Conservation (phyloP, 2,329 filamentous ascomycete species). For the Neodidymelliopsis sp. region DNA sequence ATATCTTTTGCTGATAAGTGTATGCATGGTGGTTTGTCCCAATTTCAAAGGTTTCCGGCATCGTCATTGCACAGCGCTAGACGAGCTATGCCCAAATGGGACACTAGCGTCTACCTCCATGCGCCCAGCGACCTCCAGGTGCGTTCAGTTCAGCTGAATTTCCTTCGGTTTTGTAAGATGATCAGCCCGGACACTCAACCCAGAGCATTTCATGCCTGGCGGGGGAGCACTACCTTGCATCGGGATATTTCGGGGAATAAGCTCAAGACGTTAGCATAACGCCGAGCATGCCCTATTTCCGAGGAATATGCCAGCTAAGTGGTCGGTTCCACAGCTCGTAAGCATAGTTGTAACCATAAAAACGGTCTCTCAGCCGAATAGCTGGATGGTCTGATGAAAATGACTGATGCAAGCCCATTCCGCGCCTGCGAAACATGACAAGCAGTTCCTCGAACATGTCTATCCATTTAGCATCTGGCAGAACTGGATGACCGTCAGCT, state of each 20-base stretch:
- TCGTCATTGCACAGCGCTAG: slow-evolving; percentile 12
- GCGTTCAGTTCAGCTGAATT: slow-evolving; percentile 11
- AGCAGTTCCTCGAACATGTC: slow-evolving; percentile 12
- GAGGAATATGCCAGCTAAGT: slow-evolving; percentile 13
- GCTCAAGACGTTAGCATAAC: slow-evolving; percentile 11
- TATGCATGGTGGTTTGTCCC: slow-evolving; percentile 11
- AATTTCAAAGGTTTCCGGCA: slow-evolving; percentile 12
- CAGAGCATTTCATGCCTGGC: slow-evolving; percentile 9
- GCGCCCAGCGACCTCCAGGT: slow-evolving; percentile 9
- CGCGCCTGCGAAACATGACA: slow-evolving; percentile 12
- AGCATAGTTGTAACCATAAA: slow-evolving; percentile 10
- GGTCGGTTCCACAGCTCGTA: slow-evolving; percentile 11
- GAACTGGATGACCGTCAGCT: slow-evolving; percentile 10
- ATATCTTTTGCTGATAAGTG: slow-evolving; percentile 10
- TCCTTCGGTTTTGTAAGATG: slow-evolving; percentile 11
- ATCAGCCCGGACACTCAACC: slow-evolving; percentile 8
- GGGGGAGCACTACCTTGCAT: slow-evolving; percentile 10
- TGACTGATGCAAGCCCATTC: slow-evolving; percentile 11
- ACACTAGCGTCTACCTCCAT: slow-evolving; percentile 11
- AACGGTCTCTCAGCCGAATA: slow-evolving; percentile 12
- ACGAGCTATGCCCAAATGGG: slow-evolving; percentile 12
- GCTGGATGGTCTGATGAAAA: slow-evolving; percentile 11
- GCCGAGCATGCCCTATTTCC: slow-evolving; percentile 10
- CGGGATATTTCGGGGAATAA: slow-evolving; percentile 11
- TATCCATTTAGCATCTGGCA: slow-evolving; percentile 13